A percentile compares a stretch with the other conserved stretches of the same genome.
Evolutionary conservation across 2,329 filamentous ascomycete genomes (phyloP).

Genomic region (Alternaria rosae): DNA sequence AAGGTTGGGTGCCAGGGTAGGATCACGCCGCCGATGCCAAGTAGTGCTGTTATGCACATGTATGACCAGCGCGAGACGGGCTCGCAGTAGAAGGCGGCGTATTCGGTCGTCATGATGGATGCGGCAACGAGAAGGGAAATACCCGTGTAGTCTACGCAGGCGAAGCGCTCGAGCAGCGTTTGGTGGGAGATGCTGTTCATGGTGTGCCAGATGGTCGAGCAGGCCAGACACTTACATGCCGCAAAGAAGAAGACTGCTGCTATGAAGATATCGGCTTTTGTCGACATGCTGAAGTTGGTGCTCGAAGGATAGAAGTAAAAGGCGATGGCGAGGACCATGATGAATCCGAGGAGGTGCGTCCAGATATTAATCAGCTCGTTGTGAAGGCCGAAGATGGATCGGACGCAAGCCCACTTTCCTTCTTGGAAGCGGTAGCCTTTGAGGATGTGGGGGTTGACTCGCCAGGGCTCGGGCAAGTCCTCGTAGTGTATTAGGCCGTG

Average conservation of each 20-base stretch:
- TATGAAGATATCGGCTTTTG: conserved; percentile 87
- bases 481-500: conserved; percentile 87
- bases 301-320: conserved; percentile 96
- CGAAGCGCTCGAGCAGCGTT: conserved; percentile 89
- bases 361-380: conserved; percentile 99
- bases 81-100: conserved; percentile 98
- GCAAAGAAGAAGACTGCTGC: conserved; percentile 96
- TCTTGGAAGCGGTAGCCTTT: conserved; percentile 93
- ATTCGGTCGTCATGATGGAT: conserved; percentile 97
- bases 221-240: conserved; percentile 91
- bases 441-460: conserved; percentile 91
- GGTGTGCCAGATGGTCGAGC: conserved; percentile 97
- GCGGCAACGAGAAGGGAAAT: conserved; percentile 95
- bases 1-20: conserved; percentile 96
- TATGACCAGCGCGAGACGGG: conserved; percentile 85
- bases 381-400: conserved; percentile 81
- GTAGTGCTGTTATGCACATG: conserved; percentile 78
- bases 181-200: conserved; percentile 97
- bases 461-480: conserved; percentile 89
- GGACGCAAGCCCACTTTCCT: conserved; percentile 86
- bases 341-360: conserved; percentile 89
- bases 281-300: conserved; percentile 84
- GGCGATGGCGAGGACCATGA: conserved; percentile 85
- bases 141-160: conserved; percentile 97
- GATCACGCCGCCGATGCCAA: conserved; percentile 87